Evolutionary conservation across 345 rosid species (phyloP).

Genomic region (Euphorbia pulcherrima): DNA sequence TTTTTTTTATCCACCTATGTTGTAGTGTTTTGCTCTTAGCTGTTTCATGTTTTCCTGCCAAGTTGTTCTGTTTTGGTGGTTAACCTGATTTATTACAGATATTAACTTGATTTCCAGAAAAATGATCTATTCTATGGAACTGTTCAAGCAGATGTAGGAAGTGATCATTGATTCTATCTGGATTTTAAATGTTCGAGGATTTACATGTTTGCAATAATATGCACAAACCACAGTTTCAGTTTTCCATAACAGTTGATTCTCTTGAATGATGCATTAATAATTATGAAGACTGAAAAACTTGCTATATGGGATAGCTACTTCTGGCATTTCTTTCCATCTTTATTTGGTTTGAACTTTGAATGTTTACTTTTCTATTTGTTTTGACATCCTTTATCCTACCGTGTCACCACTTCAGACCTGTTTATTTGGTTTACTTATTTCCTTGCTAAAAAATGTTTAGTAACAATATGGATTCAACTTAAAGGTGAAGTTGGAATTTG

Average conservation of each 20-base stretch:
- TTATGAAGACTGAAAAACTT: background rate
- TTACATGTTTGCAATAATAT: background rate
- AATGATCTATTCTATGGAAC: background rate
- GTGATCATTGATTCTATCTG: background rate
- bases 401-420: background rate
- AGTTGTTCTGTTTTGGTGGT: background rate
- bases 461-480: background rate
- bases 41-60: background rate
- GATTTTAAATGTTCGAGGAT: background rate
- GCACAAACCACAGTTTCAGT: conserved; percentile 1
- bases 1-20: background rate
- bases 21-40: background rate
- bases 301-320: background rate
- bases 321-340: background rate
- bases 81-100: background rate
- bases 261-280: background rate
- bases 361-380: background rate
- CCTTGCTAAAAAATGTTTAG: background rate
- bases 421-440: background rate
- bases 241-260: background rate
- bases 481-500: background rate
- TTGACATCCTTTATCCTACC: background rate
- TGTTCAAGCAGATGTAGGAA: background rate
- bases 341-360: conserved; percentile 7
- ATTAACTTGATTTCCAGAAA: background rate